Base-by-base conservation (phyloP, 1,284 basidiomycete genomes). In the Sanghuangporus sanghuang region DNA sequence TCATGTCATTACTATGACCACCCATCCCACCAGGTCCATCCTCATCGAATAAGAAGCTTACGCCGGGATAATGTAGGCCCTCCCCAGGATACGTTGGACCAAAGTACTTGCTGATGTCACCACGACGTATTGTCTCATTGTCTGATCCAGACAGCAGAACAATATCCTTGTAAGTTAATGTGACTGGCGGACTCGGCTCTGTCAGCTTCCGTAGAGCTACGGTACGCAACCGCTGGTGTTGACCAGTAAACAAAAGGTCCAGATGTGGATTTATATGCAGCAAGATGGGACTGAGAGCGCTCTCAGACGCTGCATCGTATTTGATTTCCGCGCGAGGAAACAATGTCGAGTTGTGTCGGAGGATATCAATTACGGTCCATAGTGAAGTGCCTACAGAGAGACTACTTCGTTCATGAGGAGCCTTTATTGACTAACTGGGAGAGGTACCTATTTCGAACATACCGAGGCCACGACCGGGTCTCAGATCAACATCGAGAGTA, bases 31-130 rank as follows among this genome's bases (percentile, higher is more conserved):
- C 73, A 50, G 84, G 76, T 3, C 77, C 75, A 69, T 89, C 90
- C 64, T 87, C 89, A 49, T 86, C 87, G 70, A 91, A 89, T 67
- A 86, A 85, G 71, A 95, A 95, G 77, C 85, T 86, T 23, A 95
- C 80, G 0, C 93, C 93, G 0, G 93, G 93, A 73, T 92, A 93
- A 56, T 81, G 82, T 71, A 95, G 73, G 67, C 87, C 85, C 62
- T 90, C 87, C 44, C 89, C 89, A 12, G 87, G 83, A 73, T 92
- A 95, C 0, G 93, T 95, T 5, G 93, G 93, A 0, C 93, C 93
- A 72, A 95, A 92, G 5, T 85, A 83, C 52, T 85, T 81, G 64
- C 83, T 89, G 2, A 95, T 87, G 44, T 81, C 81, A 0, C 89
- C 82, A 55, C 89, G 81, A 36, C 85, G 81, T 12, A 94, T 75